Evolutionary conservation across 805 yeast species (phyloP), one percentile per base, ranked within the genome.

Genomic region (Saturnispora silvae): DNA sequence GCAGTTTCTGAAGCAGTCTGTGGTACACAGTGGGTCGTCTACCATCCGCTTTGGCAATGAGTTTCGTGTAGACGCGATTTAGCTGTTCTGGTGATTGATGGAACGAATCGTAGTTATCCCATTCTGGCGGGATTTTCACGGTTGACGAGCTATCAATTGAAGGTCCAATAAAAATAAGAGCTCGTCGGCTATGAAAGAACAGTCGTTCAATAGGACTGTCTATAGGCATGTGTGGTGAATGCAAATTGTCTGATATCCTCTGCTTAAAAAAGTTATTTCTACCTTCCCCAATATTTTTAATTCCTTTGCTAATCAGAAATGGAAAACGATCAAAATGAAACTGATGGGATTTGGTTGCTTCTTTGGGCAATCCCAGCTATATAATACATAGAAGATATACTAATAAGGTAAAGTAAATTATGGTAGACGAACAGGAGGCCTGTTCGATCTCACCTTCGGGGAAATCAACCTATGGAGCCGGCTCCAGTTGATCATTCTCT

Each of bases 401-500:
- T n/a, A n/a, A n/a, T n/a, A n/a, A n/a, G n/a, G n/a, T n/a, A n/a
- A n/a, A n/a, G n/a, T n/a, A n/a, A n/a, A n/a, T n/a, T n/a, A n/a
- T n/a, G n/a, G n/a, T n/a, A n/a, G n/a, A n/a, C n/a, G n/a, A n/a
- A n/a, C n/a, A n/a, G n/a, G n/a, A n/a, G n/a, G n/a, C n/a, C n/a
- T n/a, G n/a, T n/a, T n/a, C n/a, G n/a, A n/a, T n/a, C n/a, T n/a
- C n/a, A n/a, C n/a, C n/a, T n/a, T n/a, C n/a, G n/a, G n/a, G n/a
- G n/a, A n/a, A n/a, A n/a, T n/a, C n/a, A n/a, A n/a, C n/a, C n/a
- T n/a, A n/a, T n/a, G n/a, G n/a, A n/a, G 24, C 10, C 10, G 24
- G 24, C 10, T 22, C 10, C 24, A 8, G 10, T 22, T 10, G 15
- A 8, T 32, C 35, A 30, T 49, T 33, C 26, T 54, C 59, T 15